Evolutionary conservation across 345 rosid species (phyloP).

Genomic region (Heritiera littoralis): DNA sequence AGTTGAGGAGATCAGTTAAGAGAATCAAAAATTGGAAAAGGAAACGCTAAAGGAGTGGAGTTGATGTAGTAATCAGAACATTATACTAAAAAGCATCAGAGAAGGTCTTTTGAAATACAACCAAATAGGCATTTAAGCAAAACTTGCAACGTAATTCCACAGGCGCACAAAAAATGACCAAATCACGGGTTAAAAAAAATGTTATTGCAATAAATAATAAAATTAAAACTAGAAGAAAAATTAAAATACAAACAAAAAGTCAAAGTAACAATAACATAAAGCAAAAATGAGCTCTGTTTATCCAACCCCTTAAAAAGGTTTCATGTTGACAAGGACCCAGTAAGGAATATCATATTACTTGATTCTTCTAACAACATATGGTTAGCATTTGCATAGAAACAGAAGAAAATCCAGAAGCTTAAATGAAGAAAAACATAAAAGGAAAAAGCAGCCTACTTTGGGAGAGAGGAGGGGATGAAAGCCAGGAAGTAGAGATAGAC

Average conservation of each 20-base stretch:
- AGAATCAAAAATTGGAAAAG: slow-evolving; percentile 10
- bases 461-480: slow-evolving; percentile 55
- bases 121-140: neutral
- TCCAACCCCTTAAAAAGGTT: neutral
- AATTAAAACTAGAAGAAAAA: too few relatives aligned
- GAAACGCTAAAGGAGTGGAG: neutral
- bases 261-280: too few relatives aligned
- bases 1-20: slow-evolving; percentile 13
- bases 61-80: neutral
- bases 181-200: too few relatives aligned
- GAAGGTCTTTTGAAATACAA: neutral
- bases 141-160: neutral
- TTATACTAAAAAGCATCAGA: neutral
- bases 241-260: too few relatives aligned
- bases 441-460: slow-evolving; percentile 12
- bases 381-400: slow-evolving; percentile 8
- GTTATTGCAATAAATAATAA: too few relatives aligned
- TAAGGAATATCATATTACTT: too few relatives aligned
- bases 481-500: slow-evolving; percentile 52
- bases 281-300: neutral
- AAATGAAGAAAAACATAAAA: slow-evolving; percentile 2
- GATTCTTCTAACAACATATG: slow-evolving; percentile 3
- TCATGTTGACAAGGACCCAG: slow-evolving; percentile 1
- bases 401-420: neutral
- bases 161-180: too few relatives aligned